phyloP scores from a whole-genome alignment of 2,329 filamentous ascomycete genomes.

The Penicillium sp. region DNA sequence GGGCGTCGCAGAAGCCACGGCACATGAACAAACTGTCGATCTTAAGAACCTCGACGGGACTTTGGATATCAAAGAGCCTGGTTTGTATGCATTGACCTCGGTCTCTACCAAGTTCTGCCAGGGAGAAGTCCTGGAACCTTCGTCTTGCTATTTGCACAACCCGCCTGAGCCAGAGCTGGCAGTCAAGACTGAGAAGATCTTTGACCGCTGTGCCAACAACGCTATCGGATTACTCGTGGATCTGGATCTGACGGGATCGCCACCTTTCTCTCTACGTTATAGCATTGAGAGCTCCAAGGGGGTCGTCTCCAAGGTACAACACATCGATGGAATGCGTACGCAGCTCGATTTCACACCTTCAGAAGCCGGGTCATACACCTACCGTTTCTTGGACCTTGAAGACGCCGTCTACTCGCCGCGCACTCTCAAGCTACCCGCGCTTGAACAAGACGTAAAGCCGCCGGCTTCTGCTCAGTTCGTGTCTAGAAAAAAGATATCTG shows the following conservation, averaged over 20 bases:
- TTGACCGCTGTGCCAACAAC: constrained; percentile 91
- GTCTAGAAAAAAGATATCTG: constrained; percentile 53
- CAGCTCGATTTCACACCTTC: constrained; percentile 80
- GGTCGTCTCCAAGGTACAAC: constrained; percentile 52
- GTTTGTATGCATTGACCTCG: constrained; percentile 79
- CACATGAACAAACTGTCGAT: constrained; percentile 55
- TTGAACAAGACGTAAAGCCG: constrained; percentile 91
- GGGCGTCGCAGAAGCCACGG: constrained; percentile 63
- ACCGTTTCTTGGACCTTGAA: constrained; percentile 74
- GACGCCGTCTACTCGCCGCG: constrained; percentile 75
- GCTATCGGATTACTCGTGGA: constrained; percentile 86
- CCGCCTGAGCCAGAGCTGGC: constrained; percentile 79
- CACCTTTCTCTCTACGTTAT: constrained; percentile 82
- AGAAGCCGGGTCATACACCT: constrained; percentile 79
- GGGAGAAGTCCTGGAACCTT: constrained; percentile 87
- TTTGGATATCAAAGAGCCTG: constrained; percentile 68
- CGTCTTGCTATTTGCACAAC: constrained; percentile 88
- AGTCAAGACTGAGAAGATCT: constrained; percentile 73
- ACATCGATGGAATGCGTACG: constrained; percentile 68
- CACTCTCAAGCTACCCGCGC: constrained; percentile 57
- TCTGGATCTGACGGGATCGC: constrained; percentile 84
- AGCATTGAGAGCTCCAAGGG: constrained; percentile 62
- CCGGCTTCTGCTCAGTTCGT: constrained; percentile 74
- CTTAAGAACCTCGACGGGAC: constrained; percentile 56
- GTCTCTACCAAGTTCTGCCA: constrained; percentile 76